A percentile compares a stretch with the other conserved stretches of the same genome.
These are phyloP conservation scores for Malassezia sp. DNA, from an alignment of 1,284 basidiomycete species.

Conservation along the genomic window DNA sequence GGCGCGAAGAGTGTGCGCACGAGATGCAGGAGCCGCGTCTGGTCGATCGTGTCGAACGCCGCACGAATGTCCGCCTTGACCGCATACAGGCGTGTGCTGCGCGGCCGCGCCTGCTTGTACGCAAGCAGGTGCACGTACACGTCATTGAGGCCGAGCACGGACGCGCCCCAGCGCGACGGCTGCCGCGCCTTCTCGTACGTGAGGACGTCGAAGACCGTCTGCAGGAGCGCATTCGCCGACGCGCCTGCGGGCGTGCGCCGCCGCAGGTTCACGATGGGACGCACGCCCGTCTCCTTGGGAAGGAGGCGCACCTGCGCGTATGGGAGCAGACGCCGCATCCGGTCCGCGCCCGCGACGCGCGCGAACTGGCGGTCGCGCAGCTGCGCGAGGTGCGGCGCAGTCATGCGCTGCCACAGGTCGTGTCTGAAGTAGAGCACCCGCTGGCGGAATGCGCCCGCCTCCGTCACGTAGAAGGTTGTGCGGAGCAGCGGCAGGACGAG, in stretches of 20 bases:
- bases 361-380: constrained; percentile 52
- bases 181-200: constrained; percentile 26
- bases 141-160: constrained; percentile 49
- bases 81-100: constrained; percentile 62
- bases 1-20: constrained; percentile 2
- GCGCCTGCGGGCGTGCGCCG: constrained; percentile 51
- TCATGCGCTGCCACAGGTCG: constrained; percentile 75
- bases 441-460: constrained; percentile 77
- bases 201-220: constrained; percentile 51
- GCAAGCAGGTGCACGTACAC: constrained; percentile 19
- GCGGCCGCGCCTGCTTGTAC: constrained; percentile 16
- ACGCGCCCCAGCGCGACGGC: constrained; percentile 21
- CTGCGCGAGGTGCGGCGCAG: constrained; percentile 64
- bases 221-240: constrained; percentile 77
- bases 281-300: constrained; percentile 85
- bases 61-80: constrained; percentile 91
- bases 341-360: constrained; percentile 14
- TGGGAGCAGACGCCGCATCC: too few relatives aligned
- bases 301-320: constrained; percentile 77
- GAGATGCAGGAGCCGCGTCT: constrained; percentile 59
- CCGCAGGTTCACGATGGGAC: constrained; percentile 85
- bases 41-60: constrained; percentile 93
- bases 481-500: constrained; percentile 69
- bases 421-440: constrained; percentile 83
- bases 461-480: constrained; percentile 89